Conservation (phyloP, 2,329 filamentous ascomycete species). For the Hypoxylon sp. region DNA sequence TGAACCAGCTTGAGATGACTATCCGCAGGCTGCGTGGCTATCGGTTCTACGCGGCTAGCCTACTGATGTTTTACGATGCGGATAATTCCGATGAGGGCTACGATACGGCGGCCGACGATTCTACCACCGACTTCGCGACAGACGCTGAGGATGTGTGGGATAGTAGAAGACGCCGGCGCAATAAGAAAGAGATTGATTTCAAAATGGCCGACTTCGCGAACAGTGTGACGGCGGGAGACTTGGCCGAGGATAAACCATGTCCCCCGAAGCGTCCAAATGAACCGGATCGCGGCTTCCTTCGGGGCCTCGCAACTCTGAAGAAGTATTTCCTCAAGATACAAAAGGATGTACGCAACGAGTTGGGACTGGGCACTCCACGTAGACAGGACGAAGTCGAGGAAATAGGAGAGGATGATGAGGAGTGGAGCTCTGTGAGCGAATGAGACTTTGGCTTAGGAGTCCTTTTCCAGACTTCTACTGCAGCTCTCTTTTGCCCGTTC, state of each 20-base stretch:
- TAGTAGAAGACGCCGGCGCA: constrained; percentile 61
- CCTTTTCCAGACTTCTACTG: neutral
- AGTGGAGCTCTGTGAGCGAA: constrained; percentile 49
- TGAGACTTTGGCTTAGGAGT: constrained; percentile 29
- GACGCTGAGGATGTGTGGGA: constrained; percentile 69
- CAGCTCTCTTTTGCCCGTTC: neutral
- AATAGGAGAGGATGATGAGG: constrained; percentile 50
- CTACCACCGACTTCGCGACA: constrained; percentile 71
- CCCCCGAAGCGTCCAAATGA: constrained; percentile 85
- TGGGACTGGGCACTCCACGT: constrained; percentile 59
- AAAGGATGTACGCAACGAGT: constrained; percentile 75
- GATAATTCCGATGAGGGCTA: constrained; percentile 71
- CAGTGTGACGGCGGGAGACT: constrained; percentile 90
- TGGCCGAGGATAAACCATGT: constrained; percentile 74
- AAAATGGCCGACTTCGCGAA: constrained; percentile 99
- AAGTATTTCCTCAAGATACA: constrained; percentile 91
- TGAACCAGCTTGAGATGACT: constrained; percentile 86
- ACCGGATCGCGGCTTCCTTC: constrained; percentile 90
- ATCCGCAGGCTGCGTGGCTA: constrained; percentile 86
- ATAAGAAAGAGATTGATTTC: constrained; percentile 81
- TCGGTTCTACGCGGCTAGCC: constrained; percentile 93
- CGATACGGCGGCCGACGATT: constrained; percentile 69
- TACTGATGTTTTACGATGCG: constrained; percentile 97
- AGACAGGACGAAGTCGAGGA: constrained; percentile 44
- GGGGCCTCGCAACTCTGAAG: constrained; percentile 83